These are phyloP conservation scores for Magnaporthiopsis poae DNA, from an alignment of 2,329 filamentous ascomycete species.

Conservation along the genomic window DNA sequence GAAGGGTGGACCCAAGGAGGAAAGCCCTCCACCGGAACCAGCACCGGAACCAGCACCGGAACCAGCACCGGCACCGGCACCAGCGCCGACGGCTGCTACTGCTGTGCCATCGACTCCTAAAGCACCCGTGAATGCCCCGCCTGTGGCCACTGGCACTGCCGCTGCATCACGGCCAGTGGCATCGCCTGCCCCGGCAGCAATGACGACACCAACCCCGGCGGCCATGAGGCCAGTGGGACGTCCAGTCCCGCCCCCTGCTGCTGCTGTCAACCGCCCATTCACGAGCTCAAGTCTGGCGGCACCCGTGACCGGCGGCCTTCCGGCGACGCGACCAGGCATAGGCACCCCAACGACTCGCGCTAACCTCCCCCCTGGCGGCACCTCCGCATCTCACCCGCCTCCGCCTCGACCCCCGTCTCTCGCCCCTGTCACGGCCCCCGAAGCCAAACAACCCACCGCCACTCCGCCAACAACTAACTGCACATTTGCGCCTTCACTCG, in stretches of 20 bases:
- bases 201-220: background rate
- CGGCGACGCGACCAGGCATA: too few relatives aligned
- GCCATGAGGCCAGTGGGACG: background rate
- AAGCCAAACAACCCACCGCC: background rate
- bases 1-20: slow-evolving; percentile 17
- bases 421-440: background rate
- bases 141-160: background rate
- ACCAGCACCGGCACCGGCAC: background rate
- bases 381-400: background rate
- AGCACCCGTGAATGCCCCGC: background rate
- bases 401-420: background rate
- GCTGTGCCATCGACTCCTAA: background rate
- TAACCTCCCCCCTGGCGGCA: background rate
- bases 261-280: background rate
- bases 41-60: background rate
- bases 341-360: background rate
- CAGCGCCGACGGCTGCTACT: background rate
- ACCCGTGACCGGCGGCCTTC: background rate
- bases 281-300: background rate
- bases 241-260: background rate
- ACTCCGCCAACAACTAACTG: background rate
- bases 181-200: background rate
- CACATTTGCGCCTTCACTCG: background rate
- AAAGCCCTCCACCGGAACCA: slow-evolving; percentile 9
- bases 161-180: background rate